Base-by-base conservation (phyloP, 2,329 filamentous ascomycete genomes). In the Alternaria sp. region DNA sequence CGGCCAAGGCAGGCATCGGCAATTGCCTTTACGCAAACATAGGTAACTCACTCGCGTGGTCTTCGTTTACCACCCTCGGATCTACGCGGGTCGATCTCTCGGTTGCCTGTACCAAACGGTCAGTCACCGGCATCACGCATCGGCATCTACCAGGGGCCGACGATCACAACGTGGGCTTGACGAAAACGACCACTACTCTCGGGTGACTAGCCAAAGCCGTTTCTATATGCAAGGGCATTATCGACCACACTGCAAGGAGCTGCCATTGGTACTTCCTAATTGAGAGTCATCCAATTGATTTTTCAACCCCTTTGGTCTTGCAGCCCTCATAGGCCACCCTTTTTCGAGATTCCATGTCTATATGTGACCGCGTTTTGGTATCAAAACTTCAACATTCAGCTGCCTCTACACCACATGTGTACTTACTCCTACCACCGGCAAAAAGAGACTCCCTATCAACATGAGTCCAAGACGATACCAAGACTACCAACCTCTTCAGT, bases 21-120 rank as follows among this genome's bases (percentile, higher is more conserved):
- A 43, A 19, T 17, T 47, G 30, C 44, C 28, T 26, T 25, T 46
- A 40, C 43, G 25, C 50, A 17, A 43, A 26, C 30, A 43, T 17
- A 46, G 40, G 40, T 26, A 46, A 54, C 5, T 23, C 13, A 43
- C 32, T 49, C 47, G 30, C 30, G 17, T 49, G 47, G 43, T 56
- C 26, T 47, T 49, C 32, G 28, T 50, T 47, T 12, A 58, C 17
- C 32, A 54, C n/a, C 12, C 15, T 43, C 44, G 50, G 60, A 47
- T 30, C 46, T n/a, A 13, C 26, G 23, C 25, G 43, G 43, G 43
- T 23, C 50, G 55, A 62, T 59, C 49, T 30, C 44, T 49, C 19
- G n/a, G 49, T 32, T 54, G 45, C 10, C 11, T 40, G 49, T 62
- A 54, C 10, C 45, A 62, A 45, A 51, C 60, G 56, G 60, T 49